phyloP scores from a whole-genome alignment of 805 yeast species.

The Millerago galiae region DNA sequence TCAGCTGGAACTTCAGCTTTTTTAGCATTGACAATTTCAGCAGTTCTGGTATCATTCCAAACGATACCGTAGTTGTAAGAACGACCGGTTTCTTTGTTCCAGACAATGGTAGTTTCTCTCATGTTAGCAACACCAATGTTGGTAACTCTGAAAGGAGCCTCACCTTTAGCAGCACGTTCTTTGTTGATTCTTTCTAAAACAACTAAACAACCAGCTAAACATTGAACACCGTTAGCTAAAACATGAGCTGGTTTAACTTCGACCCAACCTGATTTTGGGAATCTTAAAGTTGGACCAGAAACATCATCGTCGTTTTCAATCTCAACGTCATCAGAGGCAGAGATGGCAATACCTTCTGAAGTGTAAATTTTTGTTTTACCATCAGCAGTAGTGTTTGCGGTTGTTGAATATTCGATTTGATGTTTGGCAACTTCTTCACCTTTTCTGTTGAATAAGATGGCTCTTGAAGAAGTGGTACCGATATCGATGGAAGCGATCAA shows the following conservation, averaged over 20 bases:
- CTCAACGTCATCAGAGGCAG: conserved; percentile 46
- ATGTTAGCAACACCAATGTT: conserved; percentile 90
- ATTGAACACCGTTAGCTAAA: conserved; percentile 71
- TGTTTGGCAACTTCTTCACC: conserved; percentile 82
- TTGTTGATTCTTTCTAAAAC: conserved; percentile 52
- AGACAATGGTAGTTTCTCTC: conserved; percentile 89
- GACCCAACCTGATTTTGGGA: conserved; percentile 88
- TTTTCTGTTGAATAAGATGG: conserved; percentile 64
- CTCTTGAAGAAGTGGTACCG: conserved; percentile 90
- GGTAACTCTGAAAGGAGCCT: conserved; percentile 53
- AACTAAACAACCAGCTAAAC: conserved; percentile 61
- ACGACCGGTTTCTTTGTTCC: conserved; percentile 86
- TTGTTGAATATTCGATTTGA: conserved; percentile 82
- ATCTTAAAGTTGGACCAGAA: conserved; percentile 62
- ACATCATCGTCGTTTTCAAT: conserved; percentile 45
- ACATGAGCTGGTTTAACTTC: conserved; percentile 87
- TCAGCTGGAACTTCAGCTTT: conserved; percentile 47
- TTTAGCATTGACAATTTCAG: conserved; percentile 60
- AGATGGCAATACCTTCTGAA: conserved; percentile 68
- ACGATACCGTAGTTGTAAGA: conserved; percentile 79
- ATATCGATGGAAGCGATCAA: conserved; percentile 70
- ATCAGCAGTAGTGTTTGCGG: conserved; percentile 47
- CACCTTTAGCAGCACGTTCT: conserved; percentile 35
- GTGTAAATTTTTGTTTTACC: conserved; percentile 53
- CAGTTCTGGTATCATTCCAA: conserved; percentile 92